Base-by-base conservation (phyloP, 2,329 filamentous ascomycete genomes). In the Trichocomaceae sp. region DNA sequence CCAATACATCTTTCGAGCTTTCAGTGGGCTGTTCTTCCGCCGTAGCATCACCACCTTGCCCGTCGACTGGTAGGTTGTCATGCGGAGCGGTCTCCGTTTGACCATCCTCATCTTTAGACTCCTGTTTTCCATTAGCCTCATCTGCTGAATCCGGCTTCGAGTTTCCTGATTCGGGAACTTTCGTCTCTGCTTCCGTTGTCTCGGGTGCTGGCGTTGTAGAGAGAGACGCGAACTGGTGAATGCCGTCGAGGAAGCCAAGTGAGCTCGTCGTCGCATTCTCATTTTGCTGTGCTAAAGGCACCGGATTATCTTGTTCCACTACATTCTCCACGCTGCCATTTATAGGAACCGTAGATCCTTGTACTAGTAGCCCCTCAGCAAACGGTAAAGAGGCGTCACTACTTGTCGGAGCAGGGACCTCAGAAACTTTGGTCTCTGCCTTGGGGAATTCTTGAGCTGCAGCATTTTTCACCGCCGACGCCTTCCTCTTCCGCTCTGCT, bases 401-500 rank as follows among this genome's bases (percentile, higher is more conserved):
- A 10, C 17, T 33, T n/a, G 39, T 37, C 47, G 45, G 29, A 17
- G 35, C 42, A 42, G 51, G 41, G 48, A 53, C 50, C 15, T 23
- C 31, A 55, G 49, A 64, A 13, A 62, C 62, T 47, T 67, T 65
- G 53, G 65, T 63, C 17, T 67, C 64, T 42, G 52, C 47, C 12
- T 50, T 26, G 13, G n/a, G 41, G 13, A 8, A 5, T 15, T 35
- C 31, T 15, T 35, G 31, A 44, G 41, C 26, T 20, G 48, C 29
- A 19, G 45, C 5, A 33, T 57, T 51, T 35, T 49, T 69, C 57
- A 67, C 67, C 9, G 31, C 31, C 31, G 31, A 10, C 39, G 52
- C 61, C 56, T 69, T 69, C 57, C 68, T 69, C 57, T 67, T 70
- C 48, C 62, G 61, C 26, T 62, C 77, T 57, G 81, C 79, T 47